phyloP scores from a whole-genome alignment of 164 flowering plant species.

The Piper betle region DNA sequence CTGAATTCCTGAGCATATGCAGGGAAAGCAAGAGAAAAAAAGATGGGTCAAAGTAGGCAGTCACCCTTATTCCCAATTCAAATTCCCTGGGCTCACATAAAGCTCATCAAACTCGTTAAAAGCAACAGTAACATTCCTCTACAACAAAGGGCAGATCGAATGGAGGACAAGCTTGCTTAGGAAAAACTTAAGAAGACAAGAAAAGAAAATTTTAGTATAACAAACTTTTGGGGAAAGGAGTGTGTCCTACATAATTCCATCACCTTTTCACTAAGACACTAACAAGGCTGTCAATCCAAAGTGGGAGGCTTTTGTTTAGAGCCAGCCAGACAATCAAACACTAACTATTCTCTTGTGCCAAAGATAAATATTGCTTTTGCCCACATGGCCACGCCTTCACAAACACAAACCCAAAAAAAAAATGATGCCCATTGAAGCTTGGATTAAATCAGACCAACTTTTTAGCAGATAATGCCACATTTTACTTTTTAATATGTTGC shows the following conservation, averaged over 20 bases:
- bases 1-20: too few relatives aligned
- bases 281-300: slow-evolving; percentile 74
- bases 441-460: slow-evolving; percentile 50
- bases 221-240: slow-evolving; percentile 54
- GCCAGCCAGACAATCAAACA: slow-evolving; percentile 25
- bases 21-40: too few relatives aligned
- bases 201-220: neutral
- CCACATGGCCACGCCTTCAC: slow-evolving; percentile 81
- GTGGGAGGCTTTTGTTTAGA: slow-evolving; percentile 53
- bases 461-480: slow-evolving; percentile 85
- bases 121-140: neutral
- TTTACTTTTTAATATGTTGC: slow-evolving; percentile 40
- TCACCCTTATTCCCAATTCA: too few relatives aligned
- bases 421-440: slow-evolving; percentile 51
- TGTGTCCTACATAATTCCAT: slow-evolving; percentile 58
- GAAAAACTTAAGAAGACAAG: too few relatives aligned
- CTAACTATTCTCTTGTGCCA: slow-evolving; percentile 7
- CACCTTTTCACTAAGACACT: slow-evolving; percentile 53
- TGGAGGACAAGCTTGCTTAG: slow-evolving; percentile 3
- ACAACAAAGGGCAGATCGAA: neutral
- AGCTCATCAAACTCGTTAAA: neutral
- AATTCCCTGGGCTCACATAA: too few relatives aligned
- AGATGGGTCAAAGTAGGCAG: too few relatives aligned
- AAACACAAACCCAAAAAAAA: slow-evolving; percentile 6
- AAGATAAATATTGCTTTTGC: slow-evolving; percentile 29